These are phyloP conservation scores for Aurantiochytrium sp. DNA, from an alignment of 108 stramenopile species.

Conservation along the genomic window DNA sequence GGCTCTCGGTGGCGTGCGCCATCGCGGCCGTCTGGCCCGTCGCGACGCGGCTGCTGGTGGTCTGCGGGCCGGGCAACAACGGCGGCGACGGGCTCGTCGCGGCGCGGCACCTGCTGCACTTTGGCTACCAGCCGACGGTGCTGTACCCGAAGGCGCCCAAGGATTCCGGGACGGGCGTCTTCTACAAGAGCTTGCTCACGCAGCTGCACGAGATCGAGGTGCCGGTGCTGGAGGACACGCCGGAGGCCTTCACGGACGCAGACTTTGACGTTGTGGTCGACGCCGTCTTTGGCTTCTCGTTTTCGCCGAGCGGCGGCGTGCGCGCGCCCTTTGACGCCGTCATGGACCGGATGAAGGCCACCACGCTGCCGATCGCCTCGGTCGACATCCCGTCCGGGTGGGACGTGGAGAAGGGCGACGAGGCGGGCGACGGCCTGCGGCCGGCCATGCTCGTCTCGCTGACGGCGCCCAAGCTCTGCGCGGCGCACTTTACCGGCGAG, in stretches of 20 bases:
- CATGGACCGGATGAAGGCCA: conserved; percentile 57
- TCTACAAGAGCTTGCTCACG: conserved; percentile 55
- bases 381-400: conserved; percentile 94
- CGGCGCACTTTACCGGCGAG: conserved; percentile 65
- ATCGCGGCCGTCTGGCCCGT: conserved; percentile 50
- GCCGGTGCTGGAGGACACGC: conserved; percentile 51
- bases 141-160: conserved; percentile 77
- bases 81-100: conserved; percentile 99
- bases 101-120: conserved; percentile 84
- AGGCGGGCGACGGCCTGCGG: conserved; percentile 33
- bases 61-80: conserved; percentile 91
- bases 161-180: neutral
- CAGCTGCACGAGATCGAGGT: conserved; percentile 79
- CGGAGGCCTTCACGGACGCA: neutral
- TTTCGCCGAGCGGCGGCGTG: conserved; percentile 58
- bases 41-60: conserved; percentile 40
- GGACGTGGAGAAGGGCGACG: conserved; percentile 75
- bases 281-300: conserved; percentile 94
- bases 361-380: conserved; percentile 59
- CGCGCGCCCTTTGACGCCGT: conserved; percentile 82
- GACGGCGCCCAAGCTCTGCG: conserved; percentile 82
- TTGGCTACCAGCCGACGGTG: conserved; percentile 74
- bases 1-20: conserved; percentile 83
- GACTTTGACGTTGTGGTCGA: conserved; percentile 79
- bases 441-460: conserved; percentile 80